Evolutionary conservation across 2,329 filamentous ascomycete genomes (phyloP).

Genomic region (Davidsoniella eucalypti): DNA sequence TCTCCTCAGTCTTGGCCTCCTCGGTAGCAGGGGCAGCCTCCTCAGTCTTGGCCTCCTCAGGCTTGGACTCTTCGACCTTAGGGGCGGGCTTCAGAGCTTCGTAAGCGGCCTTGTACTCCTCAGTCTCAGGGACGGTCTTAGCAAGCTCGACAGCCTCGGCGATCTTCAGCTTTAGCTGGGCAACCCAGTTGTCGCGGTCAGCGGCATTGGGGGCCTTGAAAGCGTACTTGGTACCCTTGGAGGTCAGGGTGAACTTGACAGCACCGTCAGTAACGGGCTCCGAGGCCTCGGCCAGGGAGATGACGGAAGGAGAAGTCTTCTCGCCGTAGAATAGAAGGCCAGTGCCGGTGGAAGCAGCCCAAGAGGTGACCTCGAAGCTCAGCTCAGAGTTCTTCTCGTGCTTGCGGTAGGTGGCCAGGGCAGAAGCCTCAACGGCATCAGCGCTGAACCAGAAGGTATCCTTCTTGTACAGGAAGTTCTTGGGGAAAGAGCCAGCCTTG

Average conservation of each 20-base stretch:
- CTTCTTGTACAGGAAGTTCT: conserved; percentile 82
- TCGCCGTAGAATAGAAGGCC: conserved; percentile 85
- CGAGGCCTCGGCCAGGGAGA: conserved; percentile 57
- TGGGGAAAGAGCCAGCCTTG: conserved; percentile 75
- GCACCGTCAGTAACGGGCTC: conserved; percentile 62
- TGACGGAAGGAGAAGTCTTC: conserved; percentile 64
- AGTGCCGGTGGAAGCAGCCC: conserved; percentile 88
- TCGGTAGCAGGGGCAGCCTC: conserved; percentile 22
- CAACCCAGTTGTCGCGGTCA: conserved; percentile 87
- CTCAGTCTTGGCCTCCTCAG: conserved; percentile 23
- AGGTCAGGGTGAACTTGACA: conserved; percentile 72
- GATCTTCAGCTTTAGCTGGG: conserved; percentile 65
- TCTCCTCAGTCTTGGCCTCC: conserved; percentile 19
- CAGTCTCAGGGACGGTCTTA: conserved; percentile 55
- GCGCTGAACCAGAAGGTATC: conserved; percentile 79
- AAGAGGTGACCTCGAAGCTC: conserved; percentile 66
- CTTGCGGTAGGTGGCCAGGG: conserved; percentile 63
- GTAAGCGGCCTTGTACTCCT: conserved; percentile 75
- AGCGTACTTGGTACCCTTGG: conserved; percentile 77
- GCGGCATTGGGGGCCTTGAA: conserved; percentile 64
- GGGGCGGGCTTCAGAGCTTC: conserved; percentile 46
- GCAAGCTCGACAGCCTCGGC: conserved; percentile 72
- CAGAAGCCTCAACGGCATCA: conserved; percentile 56
- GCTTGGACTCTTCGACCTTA: conserved; percentile 25
- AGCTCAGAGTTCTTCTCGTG: conserved; percentile 66